Conservation (phyloP, 768 basidiomycete genomes). For the Pleurotus pulmonarius region DNA sequence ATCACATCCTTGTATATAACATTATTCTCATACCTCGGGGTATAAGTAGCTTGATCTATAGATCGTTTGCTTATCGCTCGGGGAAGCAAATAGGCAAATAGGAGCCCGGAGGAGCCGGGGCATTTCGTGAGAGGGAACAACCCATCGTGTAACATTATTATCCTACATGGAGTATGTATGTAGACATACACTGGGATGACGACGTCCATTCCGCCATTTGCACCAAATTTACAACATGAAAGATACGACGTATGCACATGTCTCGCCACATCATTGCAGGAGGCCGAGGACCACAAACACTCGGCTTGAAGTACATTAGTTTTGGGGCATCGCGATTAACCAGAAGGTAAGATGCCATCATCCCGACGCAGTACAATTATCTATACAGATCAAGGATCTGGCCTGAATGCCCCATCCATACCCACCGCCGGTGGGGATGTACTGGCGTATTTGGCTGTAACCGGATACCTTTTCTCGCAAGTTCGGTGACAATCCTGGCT, state of each 20-base stretch:
- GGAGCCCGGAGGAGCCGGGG: neutral
- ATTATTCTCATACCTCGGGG: neutral
- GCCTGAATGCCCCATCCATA: slow-evolving; percentile 82
- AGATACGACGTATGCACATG: too few relatives aligned
- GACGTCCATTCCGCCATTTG: slow-evolving; percentile 3
- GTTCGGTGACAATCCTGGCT: slow-evolving; percentile 72
- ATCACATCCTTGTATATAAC: neutral
- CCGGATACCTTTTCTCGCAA: slow-evolving; percentile 64
- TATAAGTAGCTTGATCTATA: neutral
- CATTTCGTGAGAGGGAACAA: neutral
- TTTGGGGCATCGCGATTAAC: too few relatives aligned
- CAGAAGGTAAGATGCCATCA: neutral
- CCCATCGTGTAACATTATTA: too few relatives aligned
- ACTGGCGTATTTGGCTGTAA: slow-evolving; percentile 75
- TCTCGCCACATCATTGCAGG: too few relatives aligned
- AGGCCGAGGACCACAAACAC: too few relatives aligned
- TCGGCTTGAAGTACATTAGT: too few relatives aligned
- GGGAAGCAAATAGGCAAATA: slow-evolving; percentile 2
- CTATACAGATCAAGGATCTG: slow-evolving; percentile 50
- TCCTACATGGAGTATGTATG: neutral
- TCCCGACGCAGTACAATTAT: neutral
- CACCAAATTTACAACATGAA: too few relatives aligned
- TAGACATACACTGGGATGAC: slow-evolving; percentile 13
- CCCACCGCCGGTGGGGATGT: slow-evolving; percentile 64
- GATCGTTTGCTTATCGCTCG: slow-evolving; percentile 4